phyloP scores from a whole-genome alignment of 176 grass and related monocot genomes.

The Rhipidocladum racemiflorum region DNA sequence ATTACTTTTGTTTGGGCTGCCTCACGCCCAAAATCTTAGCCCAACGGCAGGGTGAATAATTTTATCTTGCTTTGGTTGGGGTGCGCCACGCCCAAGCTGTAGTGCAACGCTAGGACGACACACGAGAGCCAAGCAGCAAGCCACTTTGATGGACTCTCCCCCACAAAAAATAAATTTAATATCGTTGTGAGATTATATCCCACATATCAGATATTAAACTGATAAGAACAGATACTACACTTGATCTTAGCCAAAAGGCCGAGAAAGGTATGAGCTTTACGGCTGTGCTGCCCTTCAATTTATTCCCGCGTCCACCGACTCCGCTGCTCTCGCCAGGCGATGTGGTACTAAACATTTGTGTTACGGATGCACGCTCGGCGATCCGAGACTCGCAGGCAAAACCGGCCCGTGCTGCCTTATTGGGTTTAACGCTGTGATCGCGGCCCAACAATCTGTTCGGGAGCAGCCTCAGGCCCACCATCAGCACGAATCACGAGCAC shows the following conservation, averaged over 20 bases:
- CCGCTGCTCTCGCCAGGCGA: background rate
- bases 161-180: too few relatives aligned
- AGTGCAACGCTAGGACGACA: background rate
- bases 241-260: slow-evolving; percentile 76
- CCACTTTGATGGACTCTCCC: too few relatives aligned
- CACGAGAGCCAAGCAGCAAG: background rate
- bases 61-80: background rate
- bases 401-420: background rate
- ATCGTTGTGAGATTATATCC: fast-evolving
- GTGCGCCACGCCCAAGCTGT: background rate
- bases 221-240: slow-evolving; percentile 31
- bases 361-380: background rate
- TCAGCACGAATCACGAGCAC: background rate
- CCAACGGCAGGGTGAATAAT: too few relatives aligned
- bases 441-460: background rate
- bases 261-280: slow-evolving; percentile 47
- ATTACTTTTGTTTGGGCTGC: too few relatives aligned
- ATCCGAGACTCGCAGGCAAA: background rate
- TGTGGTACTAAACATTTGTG: background rate
- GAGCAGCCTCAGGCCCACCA: background rate
- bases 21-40: too few relatives aligned
- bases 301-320: background rate
- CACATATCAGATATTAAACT: slow-evolving; percentile 16
- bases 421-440: background rate
- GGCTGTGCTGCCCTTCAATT: background rate